Percentiles rank a stretch among this genome's conserved stretches.
phyloP scores from a whole-genome alignment of 1,284 basidiomycete genomes.

The Ceratobasidium sp. region DNA sequence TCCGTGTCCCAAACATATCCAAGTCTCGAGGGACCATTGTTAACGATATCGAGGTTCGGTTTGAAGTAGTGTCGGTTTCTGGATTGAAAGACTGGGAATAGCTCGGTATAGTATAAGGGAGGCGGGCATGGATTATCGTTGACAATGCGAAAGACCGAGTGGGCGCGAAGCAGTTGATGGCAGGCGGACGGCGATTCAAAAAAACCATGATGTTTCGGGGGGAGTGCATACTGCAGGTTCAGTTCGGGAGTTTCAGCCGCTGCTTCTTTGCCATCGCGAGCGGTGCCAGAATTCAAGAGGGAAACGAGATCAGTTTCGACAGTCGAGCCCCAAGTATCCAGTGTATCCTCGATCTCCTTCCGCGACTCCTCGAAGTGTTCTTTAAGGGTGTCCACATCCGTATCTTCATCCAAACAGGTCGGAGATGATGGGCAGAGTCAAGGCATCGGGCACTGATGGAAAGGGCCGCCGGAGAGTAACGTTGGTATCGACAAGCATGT shows the following conservation, averaged over 20 bases:
- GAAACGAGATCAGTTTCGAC: background rate
- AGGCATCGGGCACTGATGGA: background rate
- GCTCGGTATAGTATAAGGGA: background rate
- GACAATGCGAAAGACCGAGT: background rate
- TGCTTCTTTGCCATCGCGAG: background rate
- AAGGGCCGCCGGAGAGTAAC: background rate
- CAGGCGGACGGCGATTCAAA: background rate
- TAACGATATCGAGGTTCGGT: background rate
- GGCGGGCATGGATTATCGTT: background rate
- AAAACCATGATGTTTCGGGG: background rate
- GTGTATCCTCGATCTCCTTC: background rate
- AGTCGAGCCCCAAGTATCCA: background rate
- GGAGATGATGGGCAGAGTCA: background rate
- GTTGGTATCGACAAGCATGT: background rate
- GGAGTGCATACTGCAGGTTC: background rate
- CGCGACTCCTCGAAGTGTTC: background rate
- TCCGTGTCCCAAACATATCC: background rate
- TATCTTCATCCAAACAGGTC: background rate
- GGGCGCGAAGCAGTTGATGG: conserved; percentile 2
- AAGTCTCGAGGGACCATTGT: background rate
- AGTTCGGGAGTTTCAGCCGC: background rate
- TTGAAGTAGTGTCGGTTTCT: background rate
- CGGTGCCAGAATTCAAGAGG: background rate
- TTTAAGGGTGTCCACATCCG: background rate
- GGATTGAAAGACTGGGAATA: background rate